A percentile compares a stretch with the other conserved stretches of the same genome.
phyloP scores from a whole-genome alignment of 2,329 filamentous ascomycete species.

The Arthrobotrys megalospora region DNA sequence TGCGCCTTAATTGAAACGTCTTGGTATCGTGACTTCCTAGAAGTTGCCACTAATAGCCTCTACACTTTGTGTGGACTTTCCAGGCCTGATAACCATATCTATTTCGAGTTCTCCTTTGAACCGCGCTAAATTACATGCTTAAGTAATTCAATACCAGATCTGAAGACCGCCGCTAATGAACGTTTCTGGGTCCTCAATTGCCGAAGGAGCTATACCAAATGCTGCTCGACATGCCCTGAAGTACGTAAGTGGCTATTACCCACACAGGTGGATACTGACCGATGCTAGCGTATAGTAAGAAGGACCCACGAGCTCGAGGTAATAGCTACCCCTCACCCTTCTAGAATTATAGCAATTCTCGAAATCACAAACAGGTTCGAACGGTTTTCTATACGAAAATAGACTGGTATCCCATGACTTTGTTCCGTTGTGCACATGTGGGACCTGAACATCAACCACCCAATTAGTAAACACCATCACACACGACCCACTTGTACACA shows the following conservation, averaged over 20 bases:
- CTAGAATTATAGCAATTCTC: constrained; percentile 8
- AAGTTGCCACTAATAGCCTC: background rate
- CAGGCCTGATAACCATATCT: background rate
- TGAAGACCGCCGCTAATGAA: background rate
- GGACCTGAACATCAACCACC: constrained; percentile 7
- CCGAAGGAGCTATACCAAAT: background rate
- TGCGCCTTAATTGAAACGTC: background rate
- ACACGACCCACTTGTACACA: constrained; percentile 19
- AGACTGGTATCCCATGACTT: constrained; percentile 8
- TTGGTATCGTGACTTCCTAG: background rate
- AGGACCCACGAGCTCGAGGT: constrained; percentile 7
- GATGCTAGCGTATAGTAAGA: background rate
- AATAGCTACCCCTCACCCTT: constrained; percentile 10
- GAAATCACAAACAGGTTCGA: no score
- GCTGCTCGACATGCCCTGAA: background rate
- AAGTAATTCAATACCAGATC: background rate
- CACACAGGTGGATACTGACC: background rate
- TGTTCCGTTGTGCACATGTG: constrained; percentile 3
- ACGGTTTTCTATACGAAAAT: no score
- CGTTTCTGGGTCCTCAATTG: background rate
- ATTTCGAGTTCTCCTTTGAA: background rate
- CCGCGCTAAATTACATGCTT: background rate
- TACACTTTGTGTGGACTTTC: background rate
- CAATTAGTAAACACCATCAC: constrained; percentile 5
- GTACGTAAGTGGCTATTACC: constrained; percentile 3